phyloP scores from a whole-genome alignment of 768 basidiomycete genomes.

The Cytidiella melzeri region DNA sequence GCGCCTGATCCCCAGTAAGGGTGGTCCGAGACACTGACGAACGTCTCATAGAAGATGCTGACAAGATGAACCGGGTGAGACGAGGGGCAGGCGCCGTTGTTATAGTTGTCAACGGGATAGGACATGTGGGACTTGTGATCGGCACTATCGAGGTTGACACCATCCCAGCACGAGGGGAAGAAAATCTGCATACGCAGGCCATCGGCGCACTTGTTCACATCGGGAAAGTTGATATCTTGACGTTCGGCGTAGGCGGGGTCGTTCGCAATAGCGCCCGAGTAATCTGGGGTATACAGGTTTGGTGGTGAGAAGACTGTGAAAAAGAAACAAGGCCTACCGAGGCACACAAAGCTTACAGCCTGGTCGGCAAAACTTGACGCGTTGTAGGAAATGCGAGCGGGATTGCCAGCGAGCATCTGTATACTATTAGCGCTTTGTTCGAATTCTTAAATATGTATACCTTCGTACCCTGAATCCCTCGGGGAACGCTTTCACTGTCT shows the following conservation, averaged over 20 bases:
- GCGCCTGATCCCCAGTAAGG: conserved; percentile 15
- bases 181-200: conserved; percentile 26
- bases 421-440: no score
- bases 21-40: conserved; percentile 12
- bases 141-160: conserved; percentile 30
- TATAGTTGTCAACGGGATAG: conserved; percentile 23
- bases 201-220: conserved; percentile 18
- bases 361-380: conserved; percentile 22
- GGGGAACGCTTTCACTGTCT: conserved; percentile 19
- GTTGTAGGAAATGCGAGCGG: conserved; percentile 26
- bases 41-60: conserved; percentile 22
- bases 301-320: no score
- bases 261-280: conserved; percentile 14
- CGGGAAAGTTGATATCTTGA: conserved; percentile 12
- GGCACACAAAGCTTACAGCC: conserved; percentile 31
- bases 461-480: conserved; percentile 16
- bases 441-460: not conserved
- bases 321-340: not conserved
- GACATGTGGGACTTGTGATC: conserved; percentile 37
- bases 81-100: conserved; percentile 19
- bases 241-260: conserved; percentile 16
- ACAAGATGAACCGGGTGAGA: conserved; percentile 21
- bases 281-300: conserved; percentile 11
- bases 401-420: conserved; percentile 27
- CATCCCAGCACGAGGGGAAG: conserved; percentile 35